Conservation (phyloP, 768 basidiomycete species). For the Leccinum barrowsii region DNA sequence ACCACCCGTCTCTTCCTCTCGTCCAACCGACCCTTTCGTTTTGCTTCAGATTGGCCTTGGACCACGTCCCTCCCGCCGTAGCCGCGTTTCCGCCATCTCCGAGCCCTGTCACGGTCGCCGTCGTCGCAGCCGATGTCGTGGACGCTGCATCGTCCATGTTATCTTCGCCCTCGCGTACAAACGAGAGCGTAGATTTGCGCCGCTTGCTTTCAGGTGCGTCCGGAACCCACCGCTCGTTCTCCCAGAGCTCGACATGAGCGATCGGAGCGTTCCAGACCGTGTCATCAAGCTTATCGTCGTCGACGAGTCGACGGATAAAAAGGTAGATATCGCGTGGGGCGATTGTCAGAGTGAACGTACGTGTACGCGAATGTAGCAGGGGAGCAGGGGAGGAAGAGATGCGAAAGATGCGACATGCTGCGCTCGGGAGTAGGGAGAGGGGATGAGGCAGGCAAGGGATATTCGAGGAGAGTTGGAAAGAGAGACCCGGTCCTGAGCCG, state of each 20-base stretch:
- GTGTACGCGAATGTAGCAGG: neutral
- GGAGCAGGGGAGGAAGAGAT: neutral
- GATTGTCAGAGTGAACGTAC: neutral
- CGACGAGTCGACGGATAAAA: neutral
- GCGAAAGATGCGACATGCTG: neutral
- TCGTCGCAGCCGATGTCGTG: neutral
- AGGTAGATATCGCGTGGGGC: neutral
- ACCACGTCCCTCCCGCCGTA: slow-evolving; percentile 7
- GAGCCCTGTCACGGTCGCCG: neutral
- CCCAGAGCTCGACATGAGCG: neutral
- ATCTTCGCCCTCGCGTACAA: neutral
- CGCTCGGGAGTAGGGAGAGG: neutral
- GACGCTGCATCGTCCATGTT: neutral
- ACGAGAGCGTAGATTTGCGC: neutral
- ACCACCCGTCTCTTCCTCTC: slow-evolving; percentile 15
- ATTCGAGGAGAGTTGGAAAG: slow-evolving; percentile 8
- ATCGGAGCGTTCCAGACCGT: neutral
- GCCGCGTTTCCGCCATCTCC: neutral
- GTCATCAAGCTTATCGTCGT: neutral
- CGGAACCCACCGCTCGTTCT: neutral
- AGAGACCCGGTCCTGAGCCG: slow-evolving; percentile 17
- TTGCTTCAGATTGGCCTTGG: slow-evolving; percentile 10
- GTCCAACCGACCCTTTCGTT: slow-evolving; percentile 11
- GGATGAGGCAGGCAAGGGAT: slow-evolving; percentile 8
- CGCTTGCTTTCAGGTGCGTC: neutral